Evolutionary conservation across 2,329 filamentous ascomycete genomes (phyloP).

Genomic region (Sclerotinia trifoliorum): DNA sequence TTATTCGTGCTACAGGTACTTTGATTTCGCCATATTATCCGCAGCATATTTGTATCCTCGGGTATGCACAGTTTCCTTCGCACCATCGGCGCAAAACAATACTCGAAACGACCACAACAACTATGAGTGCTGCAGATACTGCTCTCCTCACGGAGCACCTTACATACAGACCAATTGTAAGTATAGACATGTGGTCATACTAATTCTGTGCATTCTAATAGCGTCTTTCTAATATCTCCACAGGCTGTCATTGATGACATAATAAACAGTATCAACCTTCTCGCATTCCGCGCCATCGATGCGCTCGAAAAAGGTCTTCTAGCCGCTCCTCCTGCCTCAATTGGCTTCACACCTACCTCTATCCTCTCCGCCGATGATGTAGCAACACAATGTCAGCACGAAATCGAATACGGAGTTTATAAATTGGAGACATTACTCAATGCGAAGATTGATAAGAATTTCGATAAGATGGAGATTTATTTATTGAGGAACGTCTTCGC

Average conservation of each 20-base stretch:
- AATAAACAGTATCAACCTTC: slow-evolving; percentile 92
- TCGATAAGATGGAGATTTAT: slow-evolving; percentile 87
- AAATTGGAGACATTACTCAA: slow-evolving; percentile 81
- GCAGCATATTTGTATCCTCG: not conserved
- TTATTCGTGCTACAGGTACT: not conserved
- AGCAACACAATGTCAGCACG: slow-evolving; percentile 55
- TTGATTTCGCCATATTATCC: too few species aligned
- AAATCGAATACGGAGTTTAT: slow-evolving; percentile 87
- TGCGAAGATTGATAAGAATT: slow-evolving; percentile 78
- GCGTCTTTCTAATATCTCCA: slow-evolving; percentile 23
- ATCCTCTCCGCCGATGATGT: slow-evolving; percentile 42
- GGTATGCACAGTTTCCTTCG: not conserved
- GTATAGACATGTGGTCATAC: slow-evolving; percentile 39
- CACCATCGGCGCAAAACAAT: not conserved
- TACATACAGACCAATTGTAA: slow-evolving; percentile 85
- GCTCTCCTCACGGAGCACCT: slow-evolving; percentile 92
- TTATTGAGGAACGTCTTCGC: slow-evolving; percentile 81
- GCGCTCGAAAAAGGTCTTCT: slow-evolving; percentile 82
- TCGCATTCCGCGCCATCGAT: slow-evolving; percentile 85
- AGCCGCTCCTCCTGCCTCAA: slow-evolving; percentile 66
- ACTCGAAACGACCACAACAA: not conserved
- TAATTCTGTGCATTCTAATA: slow-evolving; percentile 1
- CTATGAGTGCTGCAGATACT: slow-evolving; percentile 43
- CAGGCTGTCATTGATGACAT: slow-evolving; percentile 96
- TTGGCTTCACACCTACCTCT: slow-evolving; percentile 70